Evolutionary conservation across 352 stramenopile species (phyloP), one percentile per base, ranked within the genome.

Genomic region (Plasmopara muralis): DNA sequence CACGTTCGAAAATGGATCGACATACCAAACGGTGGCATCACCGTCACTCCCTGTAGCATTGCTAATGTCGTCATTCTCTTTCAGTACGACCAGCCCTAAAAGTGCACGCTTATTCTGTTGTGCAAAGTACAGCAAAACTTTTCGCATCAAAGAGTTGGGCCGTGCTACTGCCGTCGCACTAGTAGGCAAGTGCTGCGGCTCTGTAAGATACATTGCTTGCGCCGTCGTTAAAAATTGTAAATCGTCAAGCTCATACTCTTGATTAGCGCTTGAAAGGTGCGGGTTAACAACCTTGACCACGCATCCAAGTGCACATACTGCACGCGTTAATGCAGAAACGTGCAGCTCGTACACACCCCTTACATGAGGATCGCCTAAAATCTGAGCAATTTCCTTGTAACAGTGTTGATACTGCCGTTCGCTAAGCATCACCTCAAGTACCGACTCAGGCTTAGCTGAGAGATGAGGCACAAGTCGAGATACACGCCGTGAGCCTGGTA

Each of bases 261-360:
- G 68, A 2, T 67, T 62, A 8, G 52, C 55, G 30, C 54, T 59
- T 6, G 72, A 76, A 46, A 82, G 40, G 18, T 77, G 68, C 7
- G 65, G 66, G 29, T 78, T 80, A 6, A 76, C 66, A 28, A 86
- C 72, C 30, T 78, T 84, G 9, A 76, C 77, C 15, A 88, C 79
- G 48, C 79, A 98, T 2, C 96, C 96, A 15, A 98, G 70, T n/a
- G 89, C 74, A 50, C 93, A 92, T 30, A 98, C 67, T 13, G 89
- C 81, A 3, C 85, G 77, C 31, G 94, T 92, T 39, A 96, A 67
- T 7, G 93, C 64, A n/a, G 94, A 88, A 7, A 95, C 88, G 29
- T 95, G 73, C 9, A 95, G 77, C 64, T 99, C 95, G 64, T 98
- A 99, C 15, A 98, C 85, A 14, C 83, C 85, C 8, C 83, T 72